A percentile compares a stretch with the other conserved stretches of the same genome.
Conservation (phyloP, 2,329 filamentous ascomycete genomes). For the Neocatenulostroma microsporum region DNA sequence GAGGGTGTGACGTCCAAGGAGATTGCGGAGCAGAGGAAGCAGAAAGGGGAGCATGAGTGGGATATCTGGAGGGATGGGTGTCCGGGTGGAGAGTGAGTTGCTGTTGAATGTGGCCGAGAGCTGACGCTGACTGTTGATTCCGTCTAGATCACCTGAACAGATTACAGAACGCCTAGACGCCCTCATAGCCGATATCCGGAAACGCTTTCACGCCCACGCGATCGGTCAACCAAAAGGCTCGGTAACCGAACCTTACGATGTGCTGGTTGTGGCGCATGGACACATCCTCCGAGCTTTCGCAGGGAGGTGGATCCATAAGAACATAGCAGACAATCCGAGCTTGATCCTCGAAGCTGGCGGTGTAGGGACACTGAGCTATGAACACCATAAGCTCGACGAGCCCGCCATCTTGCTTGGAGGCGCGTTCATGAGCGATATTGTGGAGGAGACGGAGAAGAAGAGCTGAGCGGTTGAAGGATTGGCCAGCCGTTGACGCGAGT, state of each 20-base stretch:
- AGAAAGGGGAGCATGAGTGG: constrained; percentile 54
- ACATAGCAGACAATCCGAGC: constrained; percentile 64
- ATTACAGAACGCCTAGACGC: constrained; percentile 65
- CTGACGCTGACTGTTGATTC: too few species aligned
- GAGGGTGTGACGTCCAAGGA: constrained; percentile 49
- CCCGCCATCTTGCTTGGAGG: constrained; percentile 46
- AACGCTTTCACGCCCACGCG: constrained; percentile 34
- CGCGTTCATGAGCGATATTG: constrained; percentile 44
- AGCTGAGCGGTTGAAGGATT: too few species aligned
- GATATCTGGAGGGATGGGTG: constrained; percentile 87
- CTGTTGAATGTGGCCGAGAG: neutral
- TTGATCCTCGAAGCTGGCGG: constrained; percentile 67
- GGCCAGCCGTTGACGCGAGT: too few species aligned
- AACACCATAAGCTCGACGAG: constrained; percentile 43
- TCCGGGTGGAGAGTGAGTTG: constrained; percentile 56
- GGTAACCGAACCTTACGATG: constrained; percentile 47
- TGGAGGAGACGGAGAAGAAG: constrained; percentile 33
- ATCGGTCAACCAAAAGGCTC: constrained; percentile 47
- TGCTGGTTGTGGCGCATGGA: constrained; percentile 78
- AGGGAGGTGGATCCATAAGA: constrained; percentile 72
- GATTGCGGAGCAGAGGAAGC: constrained; percentile 42
- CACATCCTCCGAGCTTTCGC: constrained; percentile 85
- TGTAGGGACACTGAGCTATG: constrained; percentile 46
- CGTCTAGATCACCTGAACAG: constrained; percentile 59
- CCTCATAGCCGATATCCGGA: constrained; percentile 66